Evolutionary conservation across 495 filamentous ascomycete genomes (phyloP).

Genomic region (Mycothermus thermophilus): DNA sequence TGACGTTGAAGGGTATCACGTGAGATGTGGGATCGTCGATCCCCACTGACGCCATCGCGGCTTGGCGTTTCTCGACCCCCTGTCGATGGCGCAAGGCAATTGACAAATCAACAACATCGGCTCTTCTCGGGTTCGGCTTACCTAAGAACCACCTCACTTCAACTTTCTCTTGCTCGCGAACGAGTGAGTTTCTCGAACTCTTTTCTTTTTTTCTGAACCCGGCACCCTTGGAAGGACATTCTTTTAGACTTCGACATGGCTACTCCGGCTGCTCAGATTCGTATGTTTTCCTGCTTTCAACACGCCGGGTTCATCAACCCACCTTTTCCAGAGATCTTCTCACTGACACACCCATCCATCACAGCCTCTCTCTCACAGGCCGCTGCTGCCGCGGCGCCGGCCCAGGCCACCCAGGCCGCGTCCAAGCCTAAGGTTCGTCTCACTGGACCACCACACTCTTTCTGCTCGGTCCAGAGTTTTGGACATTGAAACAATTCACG

Average conservation of each 20-base stretch:
- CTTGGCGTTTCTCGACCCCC: slow-evolving; percentile 11
- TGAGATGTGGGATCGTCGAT: slow-evolving; percentile 8
- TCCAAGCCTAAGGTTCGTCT: slow-evolving; percentile 36
- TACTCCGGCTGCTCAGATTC: slow-evolving; percentile 18
- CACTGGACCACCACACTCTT: too few relatives aligned
- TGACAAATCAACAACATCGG: slow-evolving; percentile 20
- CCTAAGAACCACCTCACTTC: too few relatives aligned
- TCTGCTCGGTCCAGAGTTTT: too few relatives aligned
- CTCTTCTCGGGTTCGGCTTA: too few relatives aligned
- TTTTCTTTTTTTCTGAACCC: too few relatives aligned
- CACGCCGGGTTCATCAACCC: background rate
- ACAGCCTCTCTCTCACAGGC: slow-evolving; percentile 19
- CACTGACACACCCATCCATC: background rate
- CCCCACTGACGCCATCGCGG: slow-evolving; percentile 9
- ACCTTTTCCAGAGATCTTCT: background rate
- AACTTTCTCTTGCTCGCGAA: too few relatives aligned
- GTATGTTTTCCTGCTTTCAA: slow-evolving; percentile 13
- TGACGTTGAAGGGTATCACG: slow-evolving; percentile 14
- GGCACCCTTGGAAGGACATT: background rate
- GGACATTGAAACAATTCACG: too few relatives aligned
- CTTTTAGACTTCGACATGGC: slow-evolving; percentile 22
- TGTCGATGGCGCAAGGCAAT: slow-evolving; percentile 2
- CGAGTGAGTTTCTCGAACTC: too few relatives aligned
- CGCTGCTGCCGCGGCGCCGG: slow-evolving; percentile 10
- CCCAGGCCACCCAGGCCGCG: slow-evolving; percentile 15